Evolutionary conservation across 1,139 yeast species (phyloP), one percentile per base, ranked within the genome.

Genomic region (Diutina catenulata): DNA sequence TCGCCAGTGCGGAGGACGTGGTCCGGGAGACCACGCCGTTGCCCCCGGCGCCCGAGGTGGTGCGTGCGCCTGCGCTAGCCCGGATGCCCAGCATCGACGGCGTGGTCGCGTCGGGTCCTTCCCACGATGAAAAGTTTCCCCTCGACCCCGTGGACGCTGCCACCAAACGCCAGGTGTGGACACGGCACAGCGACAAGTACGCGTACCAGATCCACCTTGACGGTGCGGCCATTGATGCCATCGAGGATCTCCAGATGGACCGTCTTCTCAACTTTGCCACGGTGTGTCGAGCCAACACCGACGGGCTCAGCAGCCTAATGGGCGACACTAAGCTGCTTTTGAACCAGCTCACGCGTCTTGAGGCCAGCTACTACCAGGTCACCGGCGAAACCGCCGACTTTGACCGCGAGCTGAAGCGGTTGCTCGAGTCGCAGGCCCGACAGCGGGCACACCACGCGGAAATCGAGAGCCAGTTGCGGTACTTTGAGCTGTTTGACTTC

Each of bases 401-500:
- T 51, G 86, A 80, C 47, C 53, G 59, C 2, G 68, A 74, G 40
- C 72, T 84, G 2, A 72, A 73, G 39, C 52, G 62, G 9, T 57
- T 82, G 37, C 64, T 80, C 41, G 60, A 63, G 3, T 70, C 74
- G 39, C 76, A 77, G 44, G 57, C 56, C 3, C 62, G 65, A 18
- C 60, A 77, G 41, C 59, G 62, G 14, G 42, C 45, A 1, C 57
- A 76, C 36, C 64, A 74, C 29, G 55, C 58, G 2, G 72, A 74
- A 5, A 62, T 88, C 18, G 68, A 73, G 27, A 45, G 50, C 1
- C 69, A 76, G 40, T 64, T 88, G 42, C 58, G 62, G 32, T 67
- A 76, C 40, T 87, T 84, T 51, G 87, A 81, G 43, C 67, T 73
- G 21, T 61, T 88, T 41, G 94, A 86, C 40, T 62, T 70, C 4